Percentiles rank a stretch among this genome's conserved stretches.
These are phyloP conservation scores for Boletus austroedulis DNA, from an alignment of 1,284 basidiomycete species.

Conservation along the genomic window DNA sequence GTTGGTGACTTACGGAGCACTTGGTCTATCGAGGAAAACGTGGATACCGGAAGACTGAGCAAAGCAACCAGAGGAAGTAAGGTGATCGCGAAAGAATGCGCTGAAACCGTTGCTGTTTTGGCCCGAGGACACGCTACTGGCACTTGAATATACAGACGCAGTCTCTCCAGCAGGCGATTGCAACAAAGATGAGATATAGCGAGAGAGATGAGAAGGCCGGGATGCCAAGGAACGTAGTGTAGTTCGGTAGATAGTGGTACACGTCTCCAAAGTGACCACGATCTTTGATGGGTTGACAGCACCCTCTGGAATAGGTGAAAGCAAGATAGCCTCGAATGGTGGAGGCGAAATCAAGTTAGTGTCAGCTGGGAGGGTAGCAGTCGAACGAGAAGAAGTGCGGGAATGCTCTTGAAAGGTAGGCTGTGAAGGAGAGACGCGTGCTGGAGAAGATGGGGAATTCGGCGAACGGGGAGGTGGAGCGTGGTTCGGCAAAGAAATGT, in stretches of 20 bases:
- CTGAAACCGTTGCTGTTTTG: slow-evolving; percentile 38
- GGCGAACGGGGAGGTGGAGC: slow-evolving; percentile 38
- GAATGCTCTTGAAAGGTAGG: slow-evolving; percentile 35
- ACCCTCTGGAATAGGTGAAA: slow-evolving; percentile 54
- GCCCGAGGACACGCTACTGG: slow-evolving; percentile 35
- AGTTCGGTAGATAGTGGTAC: slow-evolving; percentile 59
- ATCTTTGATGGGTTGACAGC: slow-evolving; percentile 55
- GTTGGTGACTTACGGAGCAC: slow-evolving; percentile 60
- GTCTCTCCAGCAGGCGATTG: slow-evolving; percentile 40
- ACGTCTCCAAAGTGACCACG: slow-evolving; percentile 69
- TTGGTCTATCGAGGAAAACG: slow-evolving; percentile 77
- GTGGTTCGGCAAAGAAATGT: slow-evolving; percentile 21
- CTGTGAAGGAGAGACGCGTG: slow-evolving; percentile 46
- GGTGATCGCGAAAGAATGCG: slow-evolving; percentile 53
- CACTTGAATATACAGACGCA: slow-evolving; percentile 51
- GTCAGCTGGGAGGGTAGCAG: slow-evolving; percentile 40
- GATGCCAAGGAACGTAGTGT: slow-evolving; percentile 63
- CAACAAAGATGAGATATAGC: slow-evolving; percentile 52
- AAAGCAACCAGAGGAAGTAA: slow-evolving; percentile 55
- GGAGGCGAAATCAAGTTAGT: slow-evolving; percentile 38
- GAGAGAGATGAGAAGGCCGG: slow-evolving; percentile 61
- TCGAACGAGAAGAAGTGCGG: slow-evolving; percentile 40
- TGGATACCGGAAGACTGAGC: slow-evolving; percentile 52
- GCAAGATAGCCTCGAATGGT: slow-evolving; percentile 61
- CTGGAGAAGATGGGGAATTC: slow-evolving; percentile 35